phyloP scores from a whole-genome alignment of 345 rosid species.

The Eucalyptus curtisii region DNA sequence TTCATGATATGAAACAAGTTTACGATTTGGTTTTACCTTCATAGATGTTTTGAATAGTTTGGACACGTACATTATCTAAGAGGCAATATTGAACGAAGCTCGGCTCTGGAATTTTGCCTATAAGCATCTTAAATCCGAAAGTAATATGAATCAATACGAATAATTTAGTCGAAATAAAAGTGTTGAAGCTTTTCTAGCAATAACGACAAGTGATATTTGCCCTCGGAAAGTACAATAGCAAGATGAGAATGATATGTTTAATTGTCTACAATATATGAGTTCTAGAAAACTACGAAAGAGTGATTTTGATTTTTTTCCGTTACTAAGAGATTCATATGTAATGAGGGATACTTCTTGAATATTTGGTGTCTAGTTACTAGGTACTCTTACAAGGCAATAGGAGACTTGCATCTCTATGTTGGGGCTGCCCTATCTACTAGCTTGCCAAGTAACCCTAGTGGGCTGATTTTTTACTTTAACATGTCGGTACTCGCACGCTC shows the following conservation, averaged over 20 bases:
- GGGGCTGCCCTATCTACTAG: accelerated
- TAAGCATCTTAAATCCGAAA: not conserved
- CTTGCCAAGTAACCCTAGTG: too few relatives aligned
- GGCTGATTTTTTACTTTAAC: too few relatives aligned
- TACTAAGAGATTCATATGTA: not conserved
- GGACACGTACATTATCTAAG: not conserved
- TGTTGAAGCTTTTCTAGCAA: not conserved
- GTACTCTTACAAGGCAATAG: too few relatives aligned
- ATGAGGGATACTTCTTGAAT: not conserved
- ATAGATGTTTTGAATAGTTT: not conserved
- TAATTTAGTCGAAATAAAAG: accelerated
- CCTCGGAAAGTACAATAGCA: not conserved
- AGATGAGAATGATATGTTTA: not conserved
- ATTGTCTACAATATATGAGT: not conserved
- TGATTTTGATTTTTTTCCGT: not conserved
- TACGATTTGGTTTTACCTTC: not conserved
- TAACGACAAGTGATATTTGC: not conserved
- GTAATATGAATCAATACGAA: not conserved
- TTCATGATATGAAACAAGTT: not conserved
- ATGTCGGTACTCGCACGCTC: accelerated
- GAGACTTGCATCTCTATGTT: too few relatives aligned
- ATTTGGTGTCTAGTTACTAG: too few relatives aligned
- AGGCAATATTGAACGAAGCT: not conserved
- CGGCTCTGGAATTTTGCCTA: not conserved
- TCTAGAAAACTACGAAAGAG: accelerated